These are phyloP conservation scores for Candida mesenterica DNA, from an alignment of 1,139 yeast species.

Conservation along the genomic window DNA sequence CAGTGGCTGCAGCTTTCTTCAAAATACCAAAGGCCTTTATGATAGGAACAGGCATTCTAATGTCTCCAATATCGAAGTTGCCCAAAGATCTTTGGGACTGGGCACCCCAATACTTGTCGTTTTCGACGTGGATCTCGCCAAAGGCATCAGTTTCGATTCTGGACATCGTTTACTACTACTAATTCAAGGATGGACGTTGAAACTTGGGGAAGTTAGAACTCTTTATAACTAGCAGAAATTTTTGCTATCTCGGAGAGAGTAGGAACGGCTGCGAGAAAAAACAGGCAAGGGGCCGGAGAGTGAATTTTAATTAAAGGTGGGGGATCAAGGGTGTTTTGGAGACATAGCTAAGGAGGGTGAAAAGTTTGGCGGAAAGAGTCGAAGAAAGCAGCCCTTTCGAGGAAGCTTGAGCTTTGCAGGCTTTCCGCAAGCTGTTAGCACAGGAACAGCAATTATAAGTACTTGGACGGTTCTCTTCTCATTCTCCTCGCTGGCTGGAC, in stretches of 20 bases:
- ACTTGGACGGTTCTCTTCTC: slow-evolving; percentile 17
- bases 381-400: too few relatives aligned
- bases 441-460: slow-evolving; percentile 14
- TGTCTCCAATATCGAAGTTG: slow-evolving; percentile 21
- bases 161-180: slow-evolving; percentile 5
- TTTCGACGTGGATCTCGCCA: slow-evolving; percentile 19
- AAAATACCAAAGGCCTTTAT: slow-evolving; percentile 20
- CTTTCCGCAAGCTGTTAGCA: too few relatives aligned
- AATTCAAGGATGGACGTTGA: not conserved
- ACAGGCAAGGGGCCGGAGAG: not conserved
- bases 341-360: too few relatives aligned
- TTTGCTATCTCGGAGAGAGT: not conserved
- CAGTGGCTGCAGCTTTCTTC: slow-evolving; percentile 21
- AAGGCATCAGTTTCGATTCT: slow-evolving; percentile 22
- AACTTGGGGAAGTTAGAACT: not conserved
- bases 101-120: slow-evolving; percentile 22
- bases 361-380: too few relatives aligned
- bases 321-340: too few relatives aligned
- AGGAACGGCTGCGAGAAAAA: not conserved
- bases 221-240: slow-evolving; percentile 1
- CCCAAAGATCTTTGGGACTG: slow-evolving; percentile 21
- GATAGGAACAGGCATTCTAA: slow-evolving; percentile 19
- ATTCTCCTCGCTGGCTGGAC: slow-evolving; percentile 46
- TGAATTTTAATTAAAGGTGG: too few relatives aligned
- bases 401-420: too few relatives aligned